Conservation (phyloP, 2,329 filamentous ascomycete genomes). For the Trichoderma cornu-damae region DNA sequence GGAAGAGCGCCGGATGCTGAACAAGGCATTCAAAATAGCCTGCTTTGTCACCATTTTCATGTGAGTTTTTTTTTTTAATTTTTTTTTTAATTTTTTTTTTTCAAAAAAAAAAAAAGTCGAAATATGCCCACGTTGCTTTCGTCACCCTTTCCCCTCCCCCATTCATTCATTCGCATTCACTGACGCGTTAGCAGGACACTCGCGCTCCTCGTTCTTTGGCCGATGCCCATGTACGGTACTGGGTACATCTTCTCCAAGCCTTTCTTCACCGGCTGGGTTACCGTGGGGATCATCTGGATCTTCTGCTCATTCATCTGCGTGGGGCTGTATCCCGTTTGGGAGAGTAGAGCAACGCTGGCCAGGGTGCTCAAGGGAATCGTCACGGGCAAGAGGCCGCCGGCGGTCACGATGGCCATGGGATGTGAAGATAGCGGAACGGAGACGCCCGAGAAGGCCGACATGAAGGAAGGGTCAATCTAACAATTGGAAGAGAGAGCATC, state of each 20-base stretch:
- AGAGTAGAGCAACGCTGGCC: slow-evolving; percentile 59
- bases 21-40: slow-evolving; percentile 48
- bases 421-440: background rate
- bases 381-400: background rate
- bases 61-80: slow-evolving; percentile 19
- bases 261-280: slow-evolving; percentile 72
- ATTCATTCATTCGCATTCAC: too few relatives aligned
- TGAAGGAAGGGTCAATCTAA: slow-evolving; percentile 2
- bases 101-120: too few relatives aligned
- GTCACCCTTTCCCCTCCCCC: too few relatives aligned
- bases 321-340: slow-evolving; percentile 74
- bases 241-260: slow-evolving; percentile 57
- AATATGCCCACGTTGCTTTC: too few relatives aligned
- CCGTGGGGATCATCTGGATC: slow-evolving; percentile 67
- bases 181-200: slow-evolving; percentile 44
- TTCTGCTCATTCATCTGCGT: slow-evolving; percentile 67
- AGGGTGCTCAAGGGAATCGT: slow-evolving; percentile 5
- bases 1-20: slow-evolving; percentile 45
- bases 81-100: background rate
- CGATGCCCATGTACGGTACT: slow-evolving; percentile 83
- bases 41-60: slow-evolving; percentile 32
- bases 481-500: background rate
- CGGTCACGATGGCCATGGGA: background rate
- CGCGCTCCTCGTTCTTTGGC: slow-evolving; percentile 75
- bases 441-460: slow-evolving; percentile 12